Evolutionary conservation across 495 filamentous ascomycete species (phyloP), one percentile per base, ranked within the genome.

Genomic region (Penicillium atrosanguineum): DNA sequence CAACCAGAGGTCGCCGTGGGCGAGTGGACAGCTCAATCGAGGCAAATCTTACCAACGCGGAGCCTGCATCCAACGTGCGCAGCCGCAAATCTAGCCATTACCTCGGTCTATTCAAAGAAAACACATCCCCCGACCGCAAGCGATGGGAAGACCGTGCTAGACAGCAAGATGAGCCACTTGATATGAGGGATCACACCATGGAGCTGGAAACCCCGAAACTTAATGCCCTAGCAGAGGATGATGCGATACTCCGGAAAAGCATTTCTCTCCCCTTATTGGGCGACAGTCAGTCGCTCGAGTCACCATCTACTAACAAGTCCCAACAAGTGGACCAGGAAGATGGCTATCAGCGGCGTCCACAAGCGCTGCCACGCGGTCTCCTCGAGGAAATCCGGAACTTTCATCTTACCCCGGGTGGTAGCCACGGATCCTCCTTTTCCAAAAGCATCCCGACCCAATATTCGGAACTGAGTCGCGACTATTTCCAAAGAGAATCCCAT

Each of bases 11-110:
- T 52, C 71, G 74, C 18, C 67, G 73, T 41, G 68, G 72, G 14
- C 72, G 74, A 20, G 87, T 95, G 14, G 91, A 95, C 53, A 88
- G 87, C 67, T 88, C 87, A 18, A 92, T 96, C 59, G 84, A 89
- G 54, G 91, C 91, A 39, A 90, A 86, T 36, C 65, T 95, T 46
- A 76, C 87, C 4, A 87, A 88, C 31, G 76, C 81, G 36, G 93
- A 96, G 63, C 86, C 81, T 25, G 60, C 71, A n/a, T 69, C 72
- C n/a, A 87, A 90, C 65, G 83, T 83, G 46, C 85, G 94, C 55
- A 96, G 91, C 70, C 85, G 94, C 53, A 98, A 98, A 73, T 87
- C 93, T 42, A 96, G 90, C 65, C 92, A 98, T 68, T 90, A 88
- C 62, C 70, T 98, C 42, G 84, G 94, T 4, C 79, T 97, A 46